Evolutionary conservation across 1,284 basidiomycete species (phyloP), one percentile per base, ranked within the genome.

Genomic region (Malassezia vespertilionis): DNA sequence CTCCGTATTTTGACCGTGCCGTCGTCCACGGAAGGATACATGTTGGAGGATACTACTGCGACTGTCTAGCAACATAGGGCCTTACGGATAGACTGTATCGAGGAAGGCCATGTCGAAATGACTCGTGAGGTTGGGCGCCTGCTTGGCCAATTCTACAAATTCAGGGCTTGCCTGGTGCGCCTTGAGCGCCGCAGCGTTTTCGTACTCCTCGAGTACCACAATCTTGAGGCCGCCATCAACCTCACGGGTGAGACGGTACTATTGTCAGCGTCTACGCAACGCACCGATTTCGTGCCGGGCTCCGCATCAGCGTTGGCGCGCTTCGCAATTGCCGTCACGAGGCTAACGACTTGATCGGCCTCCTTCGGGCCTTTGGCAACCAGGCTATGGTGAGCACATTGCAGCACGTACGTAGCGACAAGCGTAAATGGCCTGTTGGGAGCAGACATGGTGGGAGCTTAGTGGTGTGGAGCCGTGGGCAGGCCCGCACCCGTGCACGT

Each of bases 1-100:
- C 56, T 71, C 42, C 63, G 67, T 30, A 58, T 69, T 23, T 54
- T 69, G 33, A 58, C 54, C 22, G 61, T 61, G 31, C 59, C 59
- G 12, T 60, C 65, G 39, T 57, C 55, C 30, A 60, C 61, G 14
- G 52, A 60, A n/a, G 63, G 61, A 30, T 67, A 63, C 32, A 58
- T 60, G 51, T 55, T 67, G 33, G 64, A 67, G 52, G 63, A 60
- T 34, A 66, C 62, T 31, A 35, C 56, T n/a, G 20, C 37, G 10
- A 26, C 18, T 8, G 15, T 39, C 26, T 39, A 39, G 15, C 22
- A 22, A 28, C 26, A 28, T 28, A 28, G 26, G n/a, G n/a, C n/a
- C 9, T 21, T 40, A 46, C 4, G 47, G 42, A 30, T 44, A 30
- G 22, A 45, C n/a, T 30, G 44, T 31, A 18, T 38, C 31, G 17